Evolutionary conservation across 305 asterid genomes (phyloP).

Genomic region (Solanum chacoense): DNA sequence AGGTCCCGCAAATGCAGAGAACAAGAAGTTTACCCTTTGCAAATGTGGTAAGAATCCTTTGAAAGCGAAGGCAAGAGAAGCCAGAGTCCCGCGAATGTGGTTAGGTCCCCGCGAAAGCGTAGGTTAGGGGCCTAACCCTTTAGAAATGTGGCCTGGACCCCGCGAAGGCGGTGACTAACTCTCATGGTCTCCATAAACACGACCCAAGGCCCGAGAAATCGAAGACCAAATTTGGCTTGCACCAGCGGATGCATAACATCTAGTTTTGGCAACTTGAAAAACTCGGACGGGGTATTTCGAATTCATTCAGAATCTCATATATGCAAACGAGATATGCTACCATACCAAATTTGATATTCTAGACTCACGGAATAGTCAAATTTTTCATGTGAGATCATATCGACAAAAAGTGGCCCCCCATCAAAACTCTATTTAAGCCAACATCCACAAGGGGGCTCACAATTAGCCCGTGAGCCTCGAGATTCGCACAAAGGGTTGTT

Average conservation of each 20-base stretch:
- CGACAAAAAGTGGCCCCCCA: too few relatives aligned
- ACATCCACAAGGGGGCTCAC: too few relatives aligned
- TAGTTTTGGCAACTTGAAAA: not conserved
- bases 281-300: not conserved
- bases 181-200: too few relatives aligned
- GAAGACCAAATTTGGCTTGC: not conserved
- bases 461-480: too few relatives aligned
- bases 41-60: not conserved
- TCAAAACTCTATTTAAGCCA: too few relatives aligned
- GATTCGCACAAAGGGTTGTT: too few relatives aligned
- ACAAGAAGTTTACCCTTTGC: too few relatives aligned
- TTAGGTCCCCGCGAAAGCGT: not conserved
- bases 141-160: not conserved
- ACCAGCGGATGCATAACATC: not conserved
- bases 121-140: not conserved
- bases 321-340: not conserved
- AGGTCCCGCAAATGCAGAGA: too few relatives aligned
- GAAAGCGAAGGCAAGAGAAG: not conserved
- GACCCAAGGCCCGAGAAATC: not conserved
- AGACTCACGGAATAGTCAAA: too few relatives aligned
- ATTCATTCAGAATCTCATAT: not conserved
- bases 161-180: fast-evolving
- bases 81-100: not conserved
- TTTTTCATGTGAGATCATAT: too few relatives aligned
- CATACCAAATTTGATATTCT: too few relatives aligned